Percentiles rank a stretch among this genome's conserved stretches.
Evolutionary conservation across 805 yeast species (phyloP).

Genomic region (Barnettozyma sp.): DNA sequence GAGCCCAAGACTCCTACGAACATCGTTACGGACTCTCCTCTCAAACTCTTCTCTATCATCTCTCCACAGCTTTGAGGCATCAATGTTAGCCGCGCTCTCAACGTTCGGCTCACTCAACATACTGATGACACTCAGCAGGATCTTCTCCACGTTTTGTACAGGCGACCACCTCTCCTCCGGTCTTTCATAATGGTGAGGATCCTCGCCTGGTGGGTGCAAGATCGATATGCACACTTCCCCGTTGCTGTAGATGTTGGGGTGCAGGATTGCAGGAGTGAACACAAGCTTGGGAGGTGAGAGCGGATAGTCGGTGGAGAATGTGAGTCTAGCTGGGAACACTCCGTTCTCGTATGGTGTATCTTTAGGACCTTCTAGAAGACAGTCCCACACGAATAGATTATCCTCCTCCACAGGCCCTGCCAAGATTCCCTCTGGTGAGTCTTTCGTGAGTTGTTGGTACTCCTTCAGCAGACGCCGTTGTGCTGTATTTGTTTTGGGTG

Average conservation of each 20-base stretch:
- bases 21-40: slow-evolving; percentile 57
- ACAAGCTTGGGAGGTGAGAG: slow-evolving; percentile 71
- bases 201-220: slow-evolving; percentile 94
- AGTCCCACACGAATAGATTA: slow-evolving; percentile 75
- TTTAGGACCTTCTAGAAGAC: slow-evolving; percentile 75
- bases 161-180: slow-evolving; percentile 99
- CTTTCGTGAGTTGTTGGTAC: slow-evolving; percentile 75
- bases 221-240: slow-evolving; percentile 96
- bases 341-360: slow-evolving; percentile 86
- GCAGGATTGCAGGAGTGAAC: slow-evolving; percentile 77
- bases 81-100: slow-evolving; percentile 90
- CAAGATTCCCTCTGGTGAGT: slow-evolving; percentile 90
- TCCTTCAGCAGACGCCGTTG: slow-evolving; percentile 83
- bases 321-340: slow-evolving; percentile 68
- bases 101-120: slow-evolving; percentile 97
- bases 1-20: slow-evolving; percentile 65
- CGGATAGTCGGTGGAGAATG: slow-evolving; percentile 77
- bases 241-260: slow-evolving; percentile 90
- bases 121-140: slow-evolving; percentile 83
- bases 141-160: slow-evolving; percentile 95
- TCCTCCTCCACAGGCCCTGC: slow-evolving; percentile 85
- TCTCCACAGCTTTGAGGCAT: slow-evolving; percentile 82
- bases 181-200: slow-evolving; percentile 89
- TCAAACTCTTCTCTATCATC: slow-evolving; percentile 68
- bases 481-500: slow-evolving; percentile 49